Evolutionary conservation across 345 rosid genomes (phyloP).

Genomic region (Arabis hirsuta): DNA sequence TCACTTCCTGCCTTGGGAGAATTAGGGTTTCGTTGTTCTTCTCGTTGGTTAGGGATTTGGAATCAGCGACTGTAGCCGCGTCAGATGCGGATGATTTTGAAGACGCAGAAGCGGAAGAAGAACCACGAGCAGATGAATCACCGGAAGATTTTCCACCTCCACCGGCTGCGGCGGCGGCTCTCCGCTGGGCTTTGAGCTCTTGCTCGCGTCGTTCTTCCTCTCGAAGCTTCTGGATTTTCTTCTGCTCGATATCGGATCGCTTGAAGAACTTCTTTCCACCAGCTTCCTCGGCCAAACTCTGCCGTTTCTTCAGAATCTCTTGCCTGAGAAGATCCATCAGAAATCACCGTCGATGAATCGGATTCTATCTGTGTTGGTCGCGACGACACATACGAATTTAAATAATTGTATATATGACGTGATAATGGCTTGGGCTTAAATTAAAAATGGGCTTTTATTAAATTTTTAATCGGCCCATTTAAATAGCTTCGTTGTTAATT

Average conservation of each 20-base stretch:
- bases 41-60: constrained; percentile 79
- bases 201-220: constrained; percentile 86
- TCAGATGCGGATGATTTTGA: constrained; percentile 45
- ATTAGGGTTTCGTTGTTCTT: constrained; percentile 76
- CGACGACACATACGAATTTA: no score
- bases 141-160: constrained; percentile 34
- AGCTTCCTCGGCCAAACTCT: constrained; percentile 65
- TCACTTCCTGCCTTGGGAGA: constrained; percentile 87
- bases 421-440: constrained; percentile 14
- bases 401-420: not conserved
- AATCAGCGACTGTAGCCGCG: constrained; percentile 49
- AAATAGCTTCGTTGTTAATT: not conserved
- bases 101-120: constrained; percentile 44
- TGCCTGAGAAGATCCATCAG: constrained; percentile 77
- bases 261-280: constrained; percentile 86
- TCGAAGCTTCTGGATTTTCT: constrained; percentile 82
- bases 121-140: constrained; percentile 31
- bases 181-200: constrained; percentile 77
- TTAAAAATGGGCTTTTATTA: constrained; percentile 15
- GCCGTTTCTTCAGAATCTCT: constrained; percentile 78
- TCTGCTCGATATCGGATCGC: constrained; percentile 92
- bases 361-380: not conserved
- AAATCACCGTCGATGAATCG: constrained; percentile 26
- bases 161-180: constrained; percentile 43
- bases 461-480: not conserved